A percentile compares a stretch with the other conserved stretches of the same genome.
Evolutionary conservation across 1,284 basidiomycete species (phyloP).

Genomic region (Malassezia yamatoensis): DNA sequence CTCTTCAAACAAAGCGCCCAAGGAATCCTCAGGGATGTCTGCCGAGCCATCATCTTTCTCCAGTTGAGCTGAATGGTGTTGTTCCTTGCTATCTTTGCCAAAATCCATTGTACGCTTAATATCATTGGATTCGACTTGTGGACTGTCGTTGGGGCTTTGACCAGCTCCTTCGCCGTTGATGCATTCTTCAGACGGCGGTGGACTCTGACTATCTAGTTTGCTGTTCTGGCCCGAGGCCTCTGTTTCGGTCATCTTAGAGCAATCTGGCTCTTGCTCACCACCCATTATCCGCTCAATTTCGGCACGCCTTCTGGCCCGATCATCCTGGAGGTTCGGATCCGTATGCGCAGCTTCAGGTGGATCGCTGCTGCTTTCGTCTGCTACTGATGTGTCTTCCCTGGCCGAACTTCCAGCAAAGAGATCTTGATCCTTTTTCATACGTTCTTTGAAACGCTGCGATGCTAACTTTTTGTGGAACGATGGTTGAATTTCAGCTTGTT

Average conservation of each 20-base stretch:
- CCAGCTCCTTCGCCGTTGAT: too few relatives aligned
- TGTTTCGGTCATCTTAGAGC: too few relatives aligned
- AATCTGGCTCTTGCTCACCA: background rate
- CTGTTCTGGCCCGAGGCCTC: too few relatives aligned
- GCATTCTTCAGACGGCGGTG: too few relatives aligned
- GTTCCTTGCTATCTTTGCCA: background rate
- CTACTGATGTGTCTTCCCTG: too few relatives aligned
- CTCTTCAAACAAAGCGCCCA: conserved; percentile 5
- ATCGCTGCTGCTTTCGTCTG: background rate
- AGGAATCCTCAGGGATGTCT: background rate
- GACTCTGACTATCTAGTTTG: too few relatives aligned
- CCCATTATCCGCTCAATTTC: background rate
- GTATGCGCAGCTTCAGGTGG: conserved; percentile 36
- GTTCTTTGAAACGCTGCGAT: conserved; percentile 26
- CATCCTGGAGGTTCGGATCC: conserved; percentile 50
- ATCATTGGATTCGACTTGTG: too few relatives aligned
- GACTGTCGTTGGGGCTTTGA: too few relatives aligned
- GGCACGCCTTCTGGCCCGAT: background rate
- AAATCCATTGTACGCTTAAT: too few relatives aligned
- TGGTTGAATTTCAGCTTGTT: conserved; percentile 31
- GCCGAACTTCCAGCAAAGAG: too few relatives aligned
- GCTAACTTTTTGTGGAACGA: conserved; percentile 29
- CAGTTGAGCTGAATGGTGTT: conserved; percentile 18
- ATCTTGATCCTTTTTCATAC: conserved; percentile 14
- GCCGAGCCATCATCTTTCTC: background rate